These are phyloP conservation scores for Pseudozyma tsukubaensis DNA, from an alignment of 1,284 basidiomycete genomes.

Conservation along the genomic window DNA sequence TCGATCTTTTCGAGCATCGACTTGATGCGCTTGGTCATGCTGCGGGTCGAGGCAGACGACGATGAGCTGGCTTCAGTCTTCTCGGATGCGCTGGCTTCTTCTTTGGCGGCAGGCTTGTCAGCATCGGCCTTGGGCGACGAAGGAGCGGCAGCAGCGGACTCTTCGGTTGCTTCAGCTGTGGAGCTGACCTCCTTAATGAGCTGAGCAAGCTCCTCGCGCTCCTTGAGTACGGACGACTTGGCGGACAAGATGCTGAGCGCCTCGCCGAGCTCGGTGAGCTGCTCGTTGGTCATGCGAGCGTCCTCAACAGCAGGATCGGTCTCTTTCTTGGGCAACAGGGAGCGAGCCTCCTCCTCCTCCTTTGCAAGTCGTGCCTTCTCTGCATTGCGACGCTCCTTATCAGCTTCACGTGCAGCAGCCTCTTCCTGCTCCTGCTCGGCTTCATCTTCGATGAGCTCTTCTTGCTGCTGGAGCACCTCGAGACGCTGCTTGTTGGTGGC, in stretches of 20 bases:
- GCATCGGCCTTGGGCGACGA: background rate
- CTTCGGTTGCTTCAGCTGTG: constrained; percentile 16
- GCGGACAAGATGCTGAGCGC: constrained; percentile 90
- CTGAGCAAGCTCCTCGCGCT: constrained; percentile 87
- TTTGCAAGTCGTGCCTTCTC: constrained; percentile 60
- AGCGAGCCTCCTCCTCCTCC: constrained; percentile 60
- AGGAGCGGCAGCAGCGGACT: constrained; percentile 3
- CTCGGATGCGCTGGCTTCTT: no score
- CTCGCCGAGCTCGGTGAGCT: constrained; percentile 91
- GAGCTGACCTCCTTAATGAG: constrained; percentile 81
- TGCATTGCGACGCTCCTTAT: constrained; percentile 80
- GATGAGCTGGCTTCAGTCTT: constrained; percentile 14
- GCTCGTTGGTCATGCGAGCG: constrained; percentile 95
- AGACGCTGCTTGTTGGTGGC: constrained; percentile 98
- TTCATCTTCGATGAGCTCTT: constrained; percentile 99
- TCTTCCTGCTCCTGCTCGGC: constrained; percentile 95
- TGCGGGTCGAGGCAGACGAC: constrained; percentile 71
- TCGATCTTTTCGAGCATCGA: constrained; percentile 97
- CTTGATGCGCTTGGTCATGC: constrained; percentile 91
- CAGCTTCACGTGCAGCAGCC: constrained; percentile 86
- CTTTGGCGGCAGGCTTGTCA: constrained; percentile 8
- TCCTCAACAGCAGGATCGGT: constrained; percentile 69
- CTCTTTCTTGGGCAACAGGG: constrained; percentile 57
- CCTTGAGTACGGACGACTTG: constrained; percentile 95
- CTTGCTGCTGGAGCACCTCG: constrained; percentile 96